These are phyloP conservation scores for Solanum medicagineum DNA, from an alignment of 257 asterid species.

Conservation along the genomic window DNA sequence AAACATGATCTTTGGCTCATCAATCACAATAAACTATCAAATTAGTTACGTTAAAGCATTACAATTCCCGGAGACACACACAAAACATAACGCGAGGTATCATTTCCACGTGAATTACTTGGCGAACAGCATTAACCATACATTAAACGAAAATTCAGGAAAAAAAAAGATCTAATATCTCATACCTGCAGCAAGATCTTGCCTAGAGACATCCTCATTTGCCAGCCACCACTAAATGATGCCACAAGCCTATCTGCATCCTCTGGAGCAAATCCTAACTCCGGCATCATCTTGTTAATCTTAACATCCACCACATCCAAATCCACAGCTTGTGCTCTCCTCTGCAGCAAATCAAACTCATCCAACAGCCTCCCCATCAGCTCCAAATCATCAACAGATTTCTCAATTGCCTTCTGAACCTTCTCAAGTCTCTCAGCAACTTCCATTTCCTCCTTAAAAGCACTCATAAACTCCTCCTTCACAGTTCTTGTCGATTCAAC, in stretches of 20 bases:
- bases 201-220: slow-evolving; percentile 99
- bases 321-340: slow-evolving; percentile 94
- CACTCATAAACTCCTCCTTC: slow-evolving; percentile 84
- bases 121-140: not conserved
- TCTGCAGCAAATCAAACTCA: slow-evolving; percentile 94
- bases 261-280: slow-evolving; percentile 81
- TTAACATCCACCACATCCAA: slow-evolving; percentile 85
- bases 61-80: not conserved
- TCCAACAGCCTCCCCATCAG: slow-evolving; percentile 95
- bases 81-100: not conserved
- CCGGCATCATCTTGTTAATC: slow-evolving; percentile 87
- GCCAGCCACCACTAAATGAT: slow-evolving; percentile 98
- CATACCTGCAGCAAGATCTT: slow-evolving; percentile 92
- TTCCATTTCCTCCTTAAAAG: slow-evolving; percentile 95
- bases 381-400: slow-evolving; percentile 82
- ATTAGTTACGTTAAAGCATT: not conserved
- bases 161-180: not conserved
- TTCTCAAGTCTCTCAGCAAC: slow-evolving; percentile 75
- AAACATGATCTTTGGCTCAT: not conserved
- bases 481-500: slow-evolving; percentile 67
- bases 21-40: not conserved
- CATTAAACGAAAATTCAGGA: not conserved
- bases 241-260: slow-evolving; percentile 94
- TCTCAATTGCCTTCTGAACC: slow-evolving; percentile 92
- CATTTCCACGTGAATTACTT: not conserved